These are phyloP conservation scores for Daldinia sp. DNA, from an alignment of 2,329 filamentous ascomycete species.

Conservation along the genomic window DNA sequence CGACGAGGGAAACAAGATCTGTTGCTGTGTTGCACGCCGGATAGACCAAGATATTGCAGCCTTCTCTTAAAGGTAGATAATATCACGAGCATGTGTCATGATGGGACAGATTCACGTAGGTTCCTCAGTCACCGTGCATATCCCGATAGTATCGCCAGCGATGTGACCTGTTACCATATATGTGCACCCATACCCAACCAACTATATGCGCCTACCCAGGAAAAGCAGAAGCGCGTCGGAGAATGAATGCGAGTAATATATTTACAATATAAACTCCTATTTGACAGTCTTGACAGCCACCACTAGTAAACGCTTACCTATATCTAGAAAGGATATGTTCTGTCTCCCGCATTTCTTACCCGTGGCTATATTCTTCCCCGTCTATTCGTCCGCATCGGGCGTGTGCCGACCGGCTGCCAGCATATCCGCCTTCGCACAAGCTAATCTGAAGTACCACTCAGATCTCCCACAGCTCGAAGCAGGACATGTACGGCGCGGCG, in stretches of 20 bases:
- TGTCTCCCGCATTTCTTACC: not conserved
- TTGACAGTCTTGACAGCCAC: slow-evolving; percentile 1
- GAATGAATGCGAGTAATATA: not conserved
- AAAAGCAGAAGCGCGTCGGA: not conserved
- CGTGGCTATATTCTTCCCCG: not conserved
- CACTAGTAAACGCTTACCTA: not conserved
- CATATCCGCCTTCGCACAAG: slow-evolving; percentile 13
- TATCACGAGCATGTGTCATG: not conserved
- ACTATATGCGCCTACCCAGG: not conserved
- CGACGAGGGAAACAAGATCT: not conserved
- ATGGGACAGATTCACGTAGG: not conserved
- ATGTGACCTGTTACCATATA: not conserved
- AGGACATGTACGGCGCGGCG: slow-evolving; percentile 9
- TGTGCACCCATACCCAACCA: too few species aligned
- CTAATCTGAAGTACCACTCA: slow-evolving; percentile 26
- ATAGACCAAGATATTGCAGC: not conserved
- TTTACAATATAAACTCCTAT: not conserved
- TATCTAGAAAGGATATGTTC: not conserved
- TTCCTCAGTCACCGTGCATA: not conserved
- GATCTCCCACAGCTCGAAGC: slow-evolving; percentile 3
- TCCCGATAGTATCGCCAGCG: not conserved
- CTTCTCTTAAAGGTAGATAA: not conserved
- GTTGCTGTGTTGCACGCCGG: slow-evolving; percentile 14
- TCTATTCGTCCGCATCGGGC: not conserved
- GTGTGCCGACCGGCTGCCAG: not conserved